Base-by-base conservation (phyloP, 2,329 filamentous ascomycete genomes). In the Capronia epimyces region DNA sequence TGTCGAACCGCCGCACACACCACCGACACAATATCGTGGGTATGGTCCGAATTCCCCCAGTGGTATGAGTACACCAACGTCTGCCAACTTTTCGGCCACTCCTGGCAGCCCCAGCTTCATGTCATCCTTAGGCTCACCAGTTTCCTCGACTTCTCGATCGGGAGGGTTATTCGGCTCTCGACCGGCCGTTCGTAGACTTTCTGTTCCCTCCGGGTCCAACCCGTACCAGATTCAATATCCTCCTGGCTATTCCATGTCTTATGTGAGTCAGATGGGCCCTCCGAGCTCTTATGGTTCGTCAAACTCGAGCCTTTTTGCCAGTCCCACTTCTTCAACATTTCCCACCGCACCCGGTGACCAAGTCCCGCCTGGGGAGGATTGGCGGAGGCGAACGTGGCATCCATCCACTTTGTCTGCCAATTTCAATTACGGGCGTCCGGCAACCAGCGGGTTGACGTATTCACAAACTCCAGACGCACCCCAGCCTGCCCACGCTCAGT, bases 351-450 rank as follows among this genome's bases (percentile, higher is more conserved):
- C 67, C 66, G 43, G 57, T 59, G 21, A 61, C 53, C n/a, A 57
- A 65, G 22, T 65, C 59, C 59, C 66, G 5, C 71, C 79, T 1
- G 89, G 95, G 56, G 83, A 89, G 36, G 86, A 87, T 49, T 87
- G 83, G 79, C 82, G 89, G 57, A 77, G 90, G 55, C 80, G 89
- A 46, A 96, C 90, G 2, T 96, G 90, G 90, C 90, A 96, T 68
- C 87, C 89, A 0, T 87, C 71, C 2, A 71, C 71, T 3, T 68
- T 89, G 55, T 86, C 82, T 9, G 77, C 79, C 13, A 78, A 78
- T 56, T 82, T 81, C 55, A 62, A 58, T 34, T 63, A 63, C 34
- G 76, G 77, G 53, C 74, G 82, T 25, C 81, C 83, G 43, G 78
- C 80, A 13, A 86, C 83, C 12, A 90, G 87, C 67, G 80, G 85